phyloP scores from a whole-genome alignment of 345 rosid genomes.

The Chamaenerion angustifolium region DNA sequence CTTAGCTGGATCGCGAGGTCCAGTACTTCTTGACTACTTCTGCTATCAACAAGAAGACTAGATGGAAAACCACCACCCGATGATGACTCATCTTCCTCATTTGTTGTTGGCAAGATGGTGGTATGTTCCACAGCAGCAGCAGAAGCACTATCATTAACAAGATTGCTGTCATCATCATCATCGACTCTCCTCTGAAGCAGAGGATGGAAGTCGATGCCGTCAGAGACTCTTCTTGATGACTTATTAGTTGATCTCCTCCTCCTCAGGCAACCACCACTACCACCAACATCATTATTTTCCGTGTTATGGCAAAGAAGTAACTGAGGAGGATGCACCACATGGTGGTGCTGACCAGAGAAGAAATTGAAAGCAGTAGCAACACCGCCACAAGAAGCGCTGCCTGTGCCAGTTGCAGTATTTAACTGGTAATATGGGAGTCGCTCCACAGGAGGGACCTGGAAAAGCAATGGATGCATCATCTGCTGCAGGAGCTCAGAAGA shows the following conservation, averaged over 20 bases:
- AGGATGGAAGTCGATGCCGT: constrained; percentile 71
- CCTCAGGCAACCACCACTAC: constrained; percentile 5
- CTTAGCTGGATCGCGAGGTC: constrained; percentile 72
- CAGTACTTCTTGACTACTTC: constrained; percentile 6
- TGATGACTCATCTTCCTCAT: constrained; percentile 19
- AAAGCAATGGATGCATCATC: constrained; percentile 77
- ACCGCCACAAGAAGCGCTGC: constrained; percentile 14
- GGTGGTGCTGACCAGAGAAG: constrained; percentile 51
- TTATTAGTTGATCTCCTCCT: no score
- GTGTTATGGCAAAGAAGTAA: constrained; percentile 56
- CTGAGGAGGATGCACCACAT: constrained; percentile 18
- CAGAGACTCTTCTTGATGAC: no score
- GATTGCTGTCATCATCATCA: constrained; percentile 18
- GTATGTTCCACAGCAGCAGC: constrained; percentile 23
- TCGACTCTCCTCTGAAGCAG: constrained; percentile 64
- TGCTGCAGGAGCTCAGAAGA: no score
- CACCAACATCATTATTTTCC: constrained; percentile 21
- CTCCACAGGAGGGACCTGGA: constrained; percentile 55
- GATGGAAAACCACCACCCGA: constrained; percentile 15
- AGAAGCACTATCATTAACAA: constrained; percentile 9
- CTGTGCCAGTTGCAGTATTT: constrained; percentile 18
- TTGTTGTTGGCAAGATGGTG: not conserved
- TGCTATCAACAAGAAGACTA: constrained; percentile 17
- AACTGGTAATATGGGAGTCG: constrained; percentile 36
- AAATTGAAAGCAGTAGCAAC: constrained; percentile 50